Conservation (phyloP, 306 rosid species). For the Chamaecrista fasciculata region DNA sequence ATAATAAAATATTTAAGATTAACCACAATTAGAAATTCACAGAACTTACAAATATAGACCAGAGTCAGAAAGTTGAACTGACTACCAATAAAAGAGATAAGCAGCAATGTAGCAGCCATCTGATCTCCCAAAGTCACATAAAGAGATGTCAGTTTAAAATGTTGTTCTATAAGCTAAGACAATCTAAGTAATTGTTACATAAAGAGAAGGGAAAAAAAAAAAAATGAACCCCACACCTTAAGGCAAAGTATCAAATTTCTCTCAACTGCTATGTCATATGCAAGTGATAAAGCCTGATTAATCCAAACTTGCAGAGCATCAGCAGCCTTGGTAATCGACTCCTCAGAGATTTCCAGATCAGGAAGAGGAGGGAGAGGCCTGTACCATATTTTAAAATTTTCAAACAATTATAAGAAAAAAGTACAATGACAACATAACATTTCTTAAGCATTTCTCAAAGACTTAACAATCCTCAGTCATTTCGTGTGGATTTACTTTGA, state of each 20-base stretch:
- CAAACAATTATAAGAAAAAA: conserved; percentile 6
- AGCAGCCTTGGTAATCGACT: conserved; percentile 50
- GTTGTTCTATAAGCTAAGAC: not conserved
- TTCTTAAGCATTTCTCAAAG: not conserved
- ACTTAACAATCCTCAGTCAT: not conserved
- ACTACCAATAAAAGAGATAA: conserved; percentile 48
- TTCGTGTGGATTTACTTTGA: not conserved
- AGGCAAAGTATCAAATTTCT: conserved; percentile 66
- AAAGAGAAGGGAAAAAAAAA: not conserved
- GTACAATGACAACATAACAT: not conserved
- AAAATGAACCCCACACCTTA: conserved; percentile 42
- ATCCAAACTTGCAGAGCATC: conserved; percentile 63
- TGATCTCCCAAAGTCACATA: conserved; percentile 35
- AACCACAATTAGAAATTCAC: conserved; percentile 17
- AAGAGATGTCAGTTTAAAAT: not conserved
- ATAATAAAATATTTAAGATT: not conserved
- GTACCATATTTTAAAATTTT: conserved; percentile 25
- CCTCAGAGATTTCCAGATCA: conserved; percentile 87
- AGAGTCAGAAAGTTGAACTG: conserved; percentile 55
- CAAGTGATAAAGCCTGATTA: conserved; percentile 60
- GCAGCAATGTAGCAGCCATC: conserved; percentile 50
- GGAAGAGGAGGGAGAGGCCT: conserved; percentile 99
- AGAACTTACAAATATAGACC: conserved; percentile 46
- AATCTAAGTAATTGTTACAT: not conserved
- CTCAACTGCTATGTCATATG: conserved; percentile 75